phyloP scores from a whole-genome alignment of 2,329 filamentous ascomycete genomes.

The Stagonosporopsis rhizophila region DNA sequence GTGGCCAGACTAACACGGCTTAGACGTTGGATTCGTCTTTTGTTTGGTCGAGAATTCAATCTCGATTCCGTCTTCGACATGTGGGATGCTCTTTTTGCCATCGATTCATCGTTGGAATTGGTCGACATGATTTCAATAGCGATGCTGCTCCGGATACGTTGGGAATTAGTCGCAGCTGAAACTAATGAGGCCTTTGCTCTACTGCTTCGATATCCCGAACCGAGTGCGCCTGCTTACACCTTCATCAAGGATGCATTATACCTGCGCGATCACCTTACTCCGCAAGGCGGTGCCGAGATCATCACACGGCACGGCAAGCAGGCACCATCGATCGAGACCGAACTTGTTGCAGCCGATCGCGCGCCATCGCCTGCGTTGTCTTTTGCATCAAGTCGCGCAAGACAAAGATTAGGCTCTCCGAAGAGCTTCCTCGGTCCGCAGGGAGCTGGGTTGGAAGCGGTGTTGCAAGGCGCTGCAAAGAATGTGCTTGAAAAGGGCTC shows the following conservation, averaged over 20 bases:
- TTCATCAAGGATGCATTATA: slow-evolving; percentile 88
- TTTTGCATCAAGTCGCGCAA: slow-evolving; percentile 33
- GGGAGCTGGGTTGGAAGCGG: slow-evolving; percentile 64
- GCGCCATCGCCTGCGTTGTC: slow-evolving; percentile 36
- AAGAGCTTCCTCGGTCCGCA: slow-evolving; percentile 39
- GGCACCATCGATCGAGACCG: slow-evolving; percentile 42
- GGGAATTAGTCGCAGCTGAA: slow-evolving; percentile 85
- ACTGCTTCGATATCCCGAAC: slow-evolving; percentile 80
- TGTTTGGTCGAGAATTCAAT: slow-evolving; percentile 92
- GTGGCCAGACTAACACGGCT: slow-evolving; percentile 25
- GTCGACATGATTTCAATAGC: slow-evolving; percentile 91
- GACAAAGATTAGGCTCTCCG: slow-evolving; percentile 38
- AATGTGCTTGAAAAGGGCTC: slow-evolving; percentile 76
- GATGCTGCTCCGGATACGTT: slow-evolving; percentile 91
- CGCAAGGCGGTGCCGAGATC: slow-evolving; percentile 68
- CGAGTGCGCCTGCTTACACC: slow-evolving; percentile 71
- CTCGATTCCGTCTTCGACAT: slow-evolving; percentile 83
- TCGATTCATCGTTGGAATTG: slow-evolving; percentile 79
- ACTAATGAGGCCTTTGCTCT: slow-evolving; percentile 85
- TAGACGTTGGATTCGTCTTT: slow-evolving; percentile 89
- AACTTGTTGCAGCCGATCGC: slow-evolving; percentile 38
- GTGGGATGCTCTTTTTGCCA: slow-evolving; percentile 91
- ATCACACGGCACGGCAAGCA: slow-evolving; percentile 73
- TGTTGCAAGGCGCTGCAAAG: slow-evolving; percentile 79
- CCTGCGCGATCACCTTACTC: slow-evolving; percentile 69